A percentile compares a stretch with the other conserved stretches of the same genome.
These are phyloP conservation scores for Citrus cavaleriei DNA, from an alignment of 345 rosid species.

Conservation along the genomic window DNA sequence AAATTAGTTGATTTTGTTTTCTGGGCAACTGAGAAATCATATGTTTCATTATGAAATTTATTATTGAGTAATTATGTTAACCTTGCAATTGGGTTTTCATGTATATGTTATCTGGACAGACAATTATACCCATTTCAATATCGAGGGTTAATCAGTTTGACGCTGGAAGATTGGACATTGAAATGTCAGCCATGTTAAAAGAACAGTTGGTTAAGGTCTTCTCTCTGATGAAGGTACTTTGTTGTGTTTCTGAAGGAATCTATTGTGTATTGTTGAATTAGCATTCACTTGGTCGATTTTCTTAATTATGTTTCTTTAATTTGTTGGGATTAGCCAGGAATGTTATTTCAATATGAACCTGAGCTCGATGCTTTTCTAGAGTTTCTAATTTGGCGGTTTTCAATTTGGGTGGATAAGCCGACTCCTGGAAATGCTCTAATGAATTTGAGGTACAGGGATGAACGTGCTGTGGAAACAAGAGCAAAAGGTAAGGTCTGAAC, in stretches of 20 bases:
- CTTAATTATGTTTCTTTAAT: constrained; percentile 22
- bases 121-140: constrained; percentile 58
- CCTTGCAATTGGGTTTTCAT: neutral
- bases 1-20: neutral
- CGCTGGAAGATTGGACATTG: constrained; percentile 88
- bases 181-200: constrained; percentile 96
- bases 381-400: constrained; percentile 98
- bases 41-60: neutral
- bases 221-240: constrained; percentile 80
- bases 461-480: constrained; percentile 43
- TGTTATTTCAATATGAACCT: constrained; percentile 98
- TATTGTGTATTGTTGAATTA: neutral
- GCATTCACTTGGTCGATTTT: neutral
- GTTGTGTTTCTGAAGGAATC: constrained; percentile 2
- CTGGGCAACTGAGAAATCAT: neutral
- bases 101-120: constrained; percentile 31
- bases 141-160: constrained; percentile 97
- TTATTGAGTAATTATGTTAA: neutral
- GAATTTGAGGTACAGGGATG: constrained; percentile 93
- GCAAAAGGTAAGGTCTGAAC: constrained; percentile 48
- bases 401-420: constrained; percentile 99
- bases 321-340: constrained; percentile 93
- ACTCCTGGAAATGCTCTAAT: constrained; percentile 93
- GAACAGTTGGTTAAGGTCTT: constrained; percentile 93
- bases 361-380: constrained; percentile 98